phyloP scores from a whole-genome alignment of 805 yeast species.

The Pichia nanzhaoensis region DNA sequence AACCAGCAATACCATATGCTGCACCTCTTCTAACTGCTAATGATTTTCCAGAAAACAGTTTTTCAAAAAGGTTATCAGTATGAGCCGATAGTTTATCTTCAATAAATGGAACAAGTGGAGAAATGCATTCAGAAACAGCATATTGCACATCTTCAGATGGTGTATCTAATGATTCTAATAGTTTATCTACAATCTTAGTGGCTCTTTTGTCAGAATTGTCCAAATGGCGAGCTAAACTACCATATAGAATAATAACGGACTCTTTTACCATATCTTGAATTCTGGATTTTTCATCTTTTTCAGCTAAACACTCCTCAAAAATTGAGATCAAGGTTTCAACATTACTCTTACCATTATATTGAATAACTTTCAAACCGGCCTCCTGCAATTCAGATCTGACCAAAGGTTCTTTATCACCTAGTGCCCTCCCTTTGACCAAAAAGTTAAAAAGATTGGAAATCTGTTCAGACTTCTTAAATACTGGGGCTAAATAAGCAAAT shows the following conservation, averaged over 20 bases:
- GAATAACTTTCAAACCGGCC: constrained; percentile 75
- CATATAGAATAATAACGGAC: constrained; percentile 79
- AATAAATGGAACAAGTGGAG: constrained; percentile 68
- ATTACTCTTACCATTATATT: constrained; percentile 52
- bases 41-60: constrained; percentile 46
- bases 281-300: constrained; percentile 40
- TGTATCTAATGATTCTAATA: constrained; percentile 69
- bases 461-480: constrained; percentile 33
- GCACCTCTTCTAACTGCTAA: constrained; percentile 76
- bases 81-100: constrained; percentile 44
- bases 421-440: constrained; percentile 48
- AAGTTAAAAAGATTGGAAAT: constrained; percentile 56
- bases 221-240: constrained; percentile 85
- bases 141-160: constrained; percentile 88
- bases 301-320: constrained; percentile 64
- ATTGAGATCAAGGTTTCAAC: constrained; percentile 75
- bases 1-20: constrained; percentile 93
- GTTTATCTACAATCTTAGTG: constrained; percentile 54
- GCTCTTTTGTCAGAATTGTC: constrained; percentile 60
- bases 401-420: constrained; percentile 65
- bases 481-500: constrained; percentile 48
- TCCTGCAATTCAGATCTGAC: constrained; percentile 82
- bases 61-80: constrained; percentile 52
- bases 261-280: constrained; percentile 62
- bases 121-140: constrained; percentile 80